A percentile compares a stretch with the other conserved stretches of the same genome.
These are phyloP conservation scores for Eutrema heterophyllum DNA, from an alignment of 345 rosid species.

Conservation along the genomic window DNA sequence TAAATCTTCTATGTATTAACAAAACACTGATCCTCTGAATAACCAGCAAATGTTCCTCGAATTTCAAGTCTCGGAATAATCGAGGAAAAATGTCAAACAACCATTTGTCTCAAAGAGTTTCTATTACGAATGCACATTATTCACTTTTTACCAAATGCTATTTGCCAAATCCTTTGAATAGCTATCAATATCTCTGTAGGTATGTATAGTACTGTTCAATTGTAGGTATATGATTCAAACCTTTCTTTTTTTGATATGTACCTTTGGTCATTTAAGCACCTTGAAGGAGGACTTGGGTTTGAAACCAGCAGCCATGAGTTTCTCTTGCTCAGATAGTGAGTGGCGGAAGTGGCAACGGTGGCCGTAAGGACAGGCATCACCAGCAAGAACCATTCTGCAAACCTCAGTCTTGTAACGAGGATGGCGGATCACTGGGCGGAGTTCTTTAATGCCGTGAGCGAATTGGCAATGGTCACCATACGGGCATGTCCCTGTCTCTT, in stretches of 20 bases:
- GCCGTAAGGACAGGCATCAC: conserved; percentile 79
- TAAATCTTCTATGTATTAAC: background rate
- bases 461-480: conserved; percentile 71
- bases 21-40: background rate
- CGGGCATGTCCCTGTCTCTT: conserved; percentile 83
- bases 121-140: conserved; percentile 10
- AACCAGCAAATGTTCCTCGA: background rate
- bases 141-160: conserved; percentile 19
- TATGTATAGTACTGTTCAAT: background rate
- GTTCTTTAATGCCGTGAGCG: conserved; percentile 85
- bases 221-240: background rate
- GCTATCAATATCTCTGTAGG: conserved; percentile 8
- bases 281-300: conserved; percentile 22
- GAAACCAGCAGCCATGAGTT: conserved; percentile 27
- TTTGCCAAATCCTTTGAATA: conserved; percentile 3
- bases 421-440: conserved; percentile 88
- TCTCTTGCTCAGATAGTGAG: conserved; percentile 74
- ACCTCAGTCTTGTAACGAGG: conserved; percentile 91
- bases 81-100: conserved; percentile 12
- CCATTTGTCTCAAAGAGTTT: conserved; percentile 1
- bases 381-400: conserved; percentile 80
- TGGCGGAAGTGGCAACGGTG: conserved; percentile 97
- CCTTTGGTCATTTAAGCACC: conserved; percentile 15
- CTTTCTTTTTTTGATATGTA: background rate
- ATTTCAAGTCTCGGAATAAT: background rate